Conservation (phyloP, 441 rosid genomes). For the Brassica hybrid region DNA sequence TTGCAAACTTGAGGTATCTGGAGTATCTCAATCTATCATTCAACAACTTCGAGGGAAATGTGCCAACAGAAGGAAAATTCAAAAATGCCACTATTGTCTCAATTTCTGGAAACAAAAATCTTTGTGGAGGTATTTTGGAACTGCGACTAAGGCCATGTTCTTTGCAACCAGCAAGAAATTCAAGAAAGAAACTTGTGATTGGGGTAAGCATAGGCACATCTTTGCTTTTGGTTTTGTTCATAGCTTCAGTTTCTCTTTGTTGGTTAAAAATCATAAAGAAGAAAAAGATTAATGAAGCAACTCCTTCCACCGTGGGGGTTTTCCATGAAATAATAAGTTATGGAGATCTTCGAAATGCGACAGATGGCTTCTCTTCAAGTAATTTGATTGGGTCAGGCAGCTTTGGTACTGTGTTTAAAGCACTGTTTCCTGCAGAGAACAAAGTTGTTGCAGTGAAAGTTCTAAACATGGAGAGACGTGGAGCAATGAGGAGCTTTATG, state of each 20-base stretch:
- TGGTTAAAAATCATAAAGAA: background rate
- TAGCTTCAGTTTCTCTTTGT: background rate
- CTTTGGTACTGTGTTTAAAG: background rate
- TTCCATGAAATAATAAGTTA: background rate
- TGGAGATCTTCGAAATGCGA: conserved; percentile 1
- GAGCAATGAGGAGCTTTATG: conserved; percentile 40
- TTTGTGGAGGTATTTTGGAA: no score
- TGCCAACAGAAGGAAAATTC: no score
- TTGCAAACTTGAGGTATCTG: no score
- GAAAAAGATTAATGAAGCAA: background rate
- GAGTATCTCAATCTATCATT: no score
- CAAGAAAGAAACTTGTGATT: conserved; percentile 1
- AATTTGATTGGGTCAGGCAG: conserved; percentile 17
- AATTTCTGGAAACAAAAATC: no score
- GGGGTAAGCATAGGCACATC: background rate
- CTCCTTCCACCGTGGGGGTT: background rate
- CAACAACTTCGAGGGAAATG: no score
- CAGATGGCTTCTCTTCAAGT: conserved; percentile 1
- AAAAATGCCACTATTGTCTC: no score
- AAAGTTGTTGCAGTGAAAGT: conserved; percentile 28
- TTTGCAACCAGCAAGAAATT: background rate
- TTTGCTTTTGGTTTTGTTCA: background rate
- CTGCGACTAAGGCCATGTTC: background rate
- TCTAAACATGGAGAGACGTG: conserved; percentile 6
- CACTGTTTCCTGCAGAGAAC: background rate